phyloP scores from a whole-genome alignment of 2,329 filamentous ascomycete species.

The Microdochium paspali region DNA sequence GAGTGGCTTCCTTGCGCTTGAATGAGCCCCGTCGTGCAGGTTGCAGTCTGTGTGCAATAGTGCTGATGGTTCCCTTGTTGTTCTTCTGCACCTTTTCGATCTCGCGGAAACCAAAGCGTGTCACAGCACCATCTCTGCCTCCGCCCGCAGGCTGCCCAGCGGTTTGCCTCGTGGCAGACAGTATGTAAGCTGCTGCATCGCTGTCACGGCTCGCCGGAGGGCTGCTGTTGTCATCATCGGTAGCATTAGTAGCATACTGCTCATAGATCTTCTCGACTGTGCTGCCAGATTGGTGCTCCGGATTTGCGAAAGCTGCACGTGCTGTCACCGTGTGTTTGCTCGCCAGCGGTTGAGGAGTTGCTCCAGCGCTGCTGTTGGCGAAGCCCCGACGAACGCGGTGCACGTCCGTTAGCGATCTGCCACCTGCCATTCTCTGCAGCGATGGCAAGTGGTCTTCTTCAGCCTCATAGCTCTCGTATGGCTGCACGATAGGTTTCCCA shows the following conservation, averaged over 20 bases:
- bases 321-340: conserved; percentile 1
- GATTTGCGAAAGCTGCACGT: conserved; percentile 2
- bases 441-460: background rate
- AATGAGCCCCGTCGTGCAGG: background rate
- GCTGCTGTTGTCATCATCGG: background rate
- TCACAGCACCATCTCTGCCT: conserved; percentile 3
- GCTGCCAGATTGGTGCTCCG: conserved; percentile 12
- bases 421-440: background rate
- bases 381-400: background rate
- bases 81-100: conserved; percentile 2
- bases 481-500: background rate
- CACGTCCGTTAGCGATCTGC: background rate
- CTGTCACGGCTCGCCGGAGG: background rate
- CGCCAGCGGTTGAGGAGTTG: background rate
- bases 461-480: background rate
- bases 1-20: background rate
- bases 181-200: conserved; percentile 2
- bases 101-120: conserved; percentile 4
- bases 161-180: conserved; percentile 2
- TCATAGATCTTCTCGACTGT: conserved; percentile 22
- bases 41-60: background rate
- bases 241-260: conserved; percentile 17
- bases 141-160: background rate
- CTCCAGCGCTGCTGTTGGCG: background rate
- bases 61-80: background rate